A percentile compares a stretch with the other conserved stretches of the same genome.
phyloP scores from a whole-genome alignment of 768 basidiomycete genomes.

The Lyophyllum semitale region DNA sequence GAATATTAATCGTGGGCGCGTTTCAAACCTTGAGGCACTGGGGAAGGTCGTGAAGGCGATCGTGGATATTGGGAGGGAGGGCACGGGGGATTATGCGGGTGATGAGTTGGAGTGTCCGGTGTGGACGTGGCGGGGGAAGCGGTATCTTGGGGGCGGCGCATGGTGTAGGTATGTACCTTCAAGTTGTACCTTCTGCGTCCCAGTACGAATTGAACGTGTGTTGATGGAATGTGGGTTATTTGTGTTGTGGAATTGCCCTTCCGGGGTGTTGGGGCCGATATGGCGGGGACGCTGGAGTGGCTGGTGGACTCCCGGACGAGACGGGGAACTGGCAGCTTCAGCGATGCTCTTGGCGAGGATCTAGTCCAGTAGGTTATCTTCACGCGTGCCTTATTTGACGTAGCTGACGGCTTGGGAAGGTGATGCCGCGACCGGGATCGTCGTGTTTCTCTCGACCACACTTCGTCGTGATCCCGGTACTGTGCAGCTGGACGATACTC shows the following conservation, averaged over 20 bases:
- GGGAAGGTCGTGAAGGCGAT: conserved; percentile 44
- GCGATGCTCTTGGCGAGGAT: conserved; percentile 28
- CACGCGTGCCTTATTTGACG: not conserved
- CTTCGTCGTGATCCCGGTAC: conserved; percentile 28
- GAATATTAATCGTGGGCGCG: no score
- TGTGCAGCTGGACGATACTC: conserved; percentile 20
- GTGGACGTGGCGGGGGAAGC: conserved; percentile 62
- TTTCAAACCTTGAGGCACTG: conserved; percentile 31
- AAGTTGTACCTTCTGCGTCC: not conserved
- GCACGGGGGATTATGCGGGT: conserved; percentile 37
- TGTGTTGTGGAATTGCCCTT: conserved; percentile 47
- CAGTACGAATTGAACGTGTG: not conserved
- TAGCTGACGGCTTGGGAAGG: conserved; percentile 26
- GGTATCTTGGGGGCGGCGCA: conserved; percentile 61
- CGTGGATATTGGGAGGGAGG: conserved; percentile 42
- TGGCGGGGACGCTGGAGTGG: conserved; percentile 50
- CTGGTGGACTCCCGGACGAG: conserved; percentile 44
- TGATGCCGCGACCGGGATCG: conserved; percentile 61
- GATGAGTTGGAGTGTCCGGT: conserved; percentile 34
- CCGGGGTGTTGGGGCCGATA: conserved; percentile 31
- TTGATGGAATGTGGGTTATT: conserved; percentile 48
- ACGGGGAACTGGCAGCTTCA: conserved; percentile 57
- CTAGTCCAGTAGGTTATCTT: conserved; percentile 48
- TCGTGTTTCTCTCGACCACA: conserved; percentile 48
- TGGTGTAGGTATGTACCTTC: conserved; percentile 55